A percentile compares a stretch with the other conserved stretches of the same genome.
These are phyloP conservation scores for Eragrostis curvula DNA, from an alignment of 176 grass and related monocot genomes.

Conservation along the genomic window DNA sequence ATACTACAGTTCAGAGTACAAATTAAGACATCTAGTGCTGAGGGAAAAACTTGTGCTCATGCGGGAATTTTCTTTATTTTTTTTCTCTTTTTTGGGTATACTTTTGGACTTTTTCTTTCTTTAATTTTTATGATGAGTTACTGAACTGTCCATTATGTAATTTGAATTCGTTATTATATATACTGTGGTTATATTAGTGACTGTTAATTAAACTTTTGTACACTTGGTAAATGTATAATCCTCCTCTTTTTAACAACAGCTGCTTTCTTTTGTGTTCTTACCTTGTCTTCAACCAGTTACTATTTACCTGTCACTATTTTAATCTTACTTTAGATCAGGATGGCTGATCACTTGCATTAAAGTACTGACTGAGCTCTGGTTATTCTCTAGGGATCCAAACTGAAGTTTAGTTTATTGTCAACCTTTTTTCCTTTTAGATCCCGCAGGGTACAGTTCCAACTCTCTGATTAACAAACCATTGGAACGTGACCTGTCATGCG, in stretches of 20 bases:
- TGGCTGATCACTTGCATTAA: constrained; percentile 6
- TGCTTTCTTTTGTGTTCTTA: not conserved
- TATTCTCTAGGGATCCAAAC: constrained; percentile 52
- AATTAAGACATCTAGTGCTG: constrained; percentile 10
- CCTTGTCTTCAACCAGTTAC: not conserved
- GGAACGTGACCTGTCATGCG: constrained; percentile 23
- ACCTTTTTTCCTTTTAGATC: not conserved
- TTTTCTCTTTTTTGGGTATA: constrained; percentile 4
- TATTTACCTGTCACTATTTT: not conserved
- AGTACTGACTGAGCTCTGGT: constrained; percentile 32
- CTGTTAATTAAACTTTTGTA: not conserved
- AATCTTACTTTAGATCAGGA: constrained; percentile 21
- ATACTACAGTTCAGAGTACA: constrained; percentile 1
- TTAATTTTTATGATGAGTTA: constrained; percentile 25
- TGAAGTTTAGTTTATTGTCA: constrained; percentile 19
- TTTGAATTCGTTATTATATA: constrained; percentile 33
- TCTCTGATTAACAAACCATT: not conserved
- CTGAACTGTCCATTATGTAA: constrained; percentile 44
- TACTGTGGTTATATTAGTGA: constrained; percentile 35
- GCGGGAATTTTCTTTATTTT: constrained; percentile 32
- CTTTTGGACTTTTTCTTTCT: constrained; percentile 20
- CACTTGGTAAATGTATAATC: constrained; percentile 36
- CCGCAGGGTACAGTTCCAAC: not conserved
- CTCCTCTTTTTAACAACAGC: not conserved
- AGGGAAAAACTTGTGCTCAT: constrained; percentile 27